Evolutionary conservation across 768 basidiomycete genomes (phyloP).

Genomic region (Lactarius indigo): DNA sequence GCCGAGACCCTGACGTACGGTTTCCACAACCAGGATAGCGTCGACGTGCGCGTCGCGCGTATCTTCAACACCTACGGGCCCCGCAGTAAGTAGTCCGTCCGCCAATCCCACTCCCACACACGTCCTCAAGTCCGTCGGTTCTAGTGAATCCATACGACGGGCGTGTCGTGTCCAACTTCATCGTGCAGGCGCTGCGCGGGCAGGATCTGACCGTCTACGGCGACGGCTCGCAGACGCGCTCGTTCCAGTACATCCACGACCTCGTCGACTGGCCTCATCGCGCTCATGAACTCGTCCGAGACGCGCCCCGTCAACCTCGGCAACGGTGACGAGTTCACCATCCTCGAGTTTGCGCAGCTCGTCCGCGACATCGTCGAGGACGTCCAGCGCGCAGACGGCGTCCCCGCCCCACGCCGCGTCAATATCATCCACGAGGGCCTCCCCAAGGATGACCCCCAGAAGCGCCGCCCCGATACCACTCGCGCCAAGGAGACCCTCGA

Average conservation of each 20-base stretch:
- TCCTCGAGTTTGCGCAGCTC: slow-evolving; percentile 88
- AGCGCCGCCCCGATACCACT: slow-evolving; percentile 88
- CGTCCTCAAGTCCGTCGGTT: slow-evolving; percentile 3
- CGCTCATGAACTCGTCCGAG: slow-evolving; percentile 93
- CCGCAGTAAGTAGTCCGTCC: slow-evolving; percentile 51
- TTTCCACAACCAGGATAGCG: slow-evolving; percentile 89
- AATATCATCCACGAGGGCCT: slow-evolving; percentile 76
- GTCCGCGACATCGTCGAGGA: slow-evolving; percentile 91
- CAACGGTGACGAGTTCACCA: slow-evolving; percentile 92
- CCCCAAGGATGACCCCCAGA: slow-evolving; percentile 92
- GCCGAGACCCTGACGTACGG: slow-evolving; percentile 98
- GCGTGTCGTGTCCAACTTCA: slow-evolving; percentile 98
- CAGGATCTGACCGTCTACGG: slow-evolving; percentile 98
- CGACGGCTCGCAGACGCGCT: slow-evolving; percentile 89
- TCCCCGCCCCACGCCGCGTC: slow-evolving; percentile 47
- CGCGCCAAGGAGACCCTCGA: slow-evolving; percentile 77
- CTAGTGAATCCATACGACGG: slow-evolving; percentile 95
- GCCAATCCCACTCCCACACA: slow-evolving; percentile 4
- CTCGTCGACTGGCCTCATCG: slow-evolving; percentile 90
- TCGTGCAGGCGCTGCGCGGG: slow-evolving; percentile 93
- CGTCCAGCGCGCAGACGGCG: slow-evolving; percentile 83
- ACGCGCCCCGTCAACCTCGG: slow-evolving; percentile 96
- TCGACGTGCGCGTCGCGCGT: slow-evolving; percentile 94
- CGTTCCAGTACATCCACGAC: slow-evolving; percentile 98
- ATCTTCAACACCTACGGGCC: slow-evolving; percentile 97